These are phyloP conservation scores for Diaporthe sp. DNA, from an alignment of 2,329 filamentous ascomycete species.

Conservation along the genomic window DNA sequence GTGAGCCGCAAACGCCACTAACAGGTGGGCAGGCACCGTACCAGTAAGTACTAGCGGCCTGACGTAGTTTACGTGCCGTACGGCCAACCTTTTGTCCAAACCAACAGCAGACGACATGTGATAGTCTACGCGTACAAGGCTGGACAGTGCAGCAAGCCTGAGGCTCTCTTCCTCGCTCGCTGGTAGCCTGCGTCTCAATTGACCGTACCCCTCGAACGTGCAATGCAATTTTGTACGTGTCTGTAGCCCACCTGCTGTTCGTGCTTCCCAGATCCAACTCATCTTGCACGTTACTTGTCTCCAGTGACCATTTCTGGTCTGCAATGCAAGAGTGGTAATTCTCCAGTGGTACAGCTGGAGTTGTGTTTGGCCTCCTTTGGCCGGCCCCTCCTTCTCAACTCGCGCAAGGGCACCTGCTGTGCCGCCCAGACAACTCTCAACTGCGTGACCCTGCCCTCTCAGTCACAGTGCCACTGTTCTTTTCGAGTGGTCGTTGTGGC, in stretches of 20 bases:
- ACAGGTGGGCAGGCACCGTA: not conserved
- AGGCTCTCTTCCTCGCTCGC: not conserved
- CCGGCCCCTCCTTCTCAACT: constrained; percentile 28
- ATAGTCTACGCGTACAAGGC: not conserved
- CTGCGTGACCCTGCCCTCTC: constrained; percentile 36
- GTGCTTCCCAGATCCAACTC: constrained; percentile 17
- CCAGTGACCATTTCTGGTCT: constrained; percentile 29
- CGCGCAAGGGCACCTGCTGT: constrained; percentile 39
- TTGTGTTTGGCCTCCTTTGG: constrained; percentile 36
- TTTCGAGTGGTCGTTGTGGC: constrained; percentile 15
- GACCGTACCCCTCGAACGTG: not conserved
- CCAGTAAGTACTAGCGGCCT: not conserved
- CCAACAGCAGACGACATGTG: constrained; percentile 5
- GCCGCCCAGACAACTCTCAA: constrained; percentile 31
- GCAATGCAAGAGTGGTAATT: constrained; percentile 14
- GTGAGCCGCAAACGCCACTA: constrained; percentile 25
- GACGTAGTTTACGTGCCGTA: not conserved
- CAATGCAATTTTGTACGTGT: not conserved
- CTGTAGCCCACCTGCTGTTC: not conserved
- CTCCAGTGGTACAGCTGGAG: constrained; percentile 38
- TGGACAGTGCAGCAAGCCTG: not conserved
- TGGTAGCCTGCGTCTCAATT: not conserved
- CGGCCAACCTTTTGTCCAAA: not conserved
- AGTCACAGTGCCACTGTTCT: constrained; percentile 9
- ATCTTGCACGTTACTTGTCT: constrained; percentile 28